These are phyloP conservation scores for Kodamaea lidongshanica DNA, from an alignment of 805 yeast species.

Conservation along the genomic window DNA sequence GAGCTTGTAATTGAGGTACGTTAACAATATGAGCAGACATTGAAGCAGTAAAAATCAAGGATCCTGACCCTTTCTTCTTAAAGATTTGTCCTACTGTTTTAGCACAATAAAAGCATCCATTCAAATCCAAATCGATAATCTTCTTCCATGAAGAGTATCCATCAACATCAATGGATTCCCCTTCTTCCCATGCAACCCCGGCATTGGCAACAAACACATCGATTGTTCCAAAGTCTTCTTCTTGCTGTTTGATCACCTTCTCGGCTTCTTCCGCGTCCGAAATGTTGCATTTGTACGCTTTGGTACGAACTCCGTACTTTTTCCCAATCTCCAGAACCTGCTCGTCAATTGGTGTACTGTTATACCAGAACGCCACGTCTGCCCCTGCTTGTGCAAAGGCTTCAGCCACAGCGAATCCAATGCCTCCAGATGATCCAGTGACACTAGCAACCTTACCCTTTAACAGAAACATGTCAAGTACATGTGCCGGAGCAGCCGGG, in stretches of 20 bases:
- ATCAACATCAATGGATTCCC: constrained; percentile 39
- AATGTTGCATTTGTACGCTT: constrained; percentile 61
- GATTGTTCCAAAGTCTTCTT: constrained; percentile 67
- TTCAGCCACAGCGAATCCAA: constrained; percentile 76
- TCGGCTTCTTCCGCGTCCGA: constrained; percentile 46
- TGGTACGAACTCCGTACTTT: constrained; percentile 54
- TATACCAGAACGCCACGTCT: constrained; percentile 62
- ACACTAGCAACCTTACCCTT: constrained; percentile 79
- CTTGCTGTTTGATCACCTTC: constrained; percentile 43
- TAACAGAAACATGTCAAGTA: constrained; percentile 66
- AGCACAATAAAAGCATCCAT: constrained; percentile 40
- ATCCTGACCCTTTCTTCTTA: constrained; percentile 35
- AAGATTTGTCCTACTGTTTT: constrained; percentile 36
- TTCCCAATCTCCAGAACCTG: constrained; percentile 47
- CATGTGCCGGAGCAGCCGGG: constrained; percentile 47
- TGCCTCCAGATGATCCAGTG: constrained; percentile 83
- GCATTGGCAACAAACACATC: constrained; percentile 88
- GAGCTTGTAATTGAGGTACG: constrained; percentile 41
- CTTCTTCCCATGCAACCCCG: constrained; percentile 48
- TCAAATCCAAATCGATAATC: constrained; percentile 35
- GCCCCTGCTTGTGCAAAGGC: constrained; percentile 88
- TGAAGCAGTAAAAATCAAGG: constrained; percentile 40
- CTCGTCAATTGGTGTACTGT: constrained; percentile 57
- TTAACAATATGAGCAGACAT: constrained; percentile 45
- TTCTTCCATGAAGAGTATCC: constrained; percentile 31